Evolutionary conservation across 2,329 filamentous ascomycete genomes (phyloP).

Genomic region (Scolecobasidium constrictum): DNA sequence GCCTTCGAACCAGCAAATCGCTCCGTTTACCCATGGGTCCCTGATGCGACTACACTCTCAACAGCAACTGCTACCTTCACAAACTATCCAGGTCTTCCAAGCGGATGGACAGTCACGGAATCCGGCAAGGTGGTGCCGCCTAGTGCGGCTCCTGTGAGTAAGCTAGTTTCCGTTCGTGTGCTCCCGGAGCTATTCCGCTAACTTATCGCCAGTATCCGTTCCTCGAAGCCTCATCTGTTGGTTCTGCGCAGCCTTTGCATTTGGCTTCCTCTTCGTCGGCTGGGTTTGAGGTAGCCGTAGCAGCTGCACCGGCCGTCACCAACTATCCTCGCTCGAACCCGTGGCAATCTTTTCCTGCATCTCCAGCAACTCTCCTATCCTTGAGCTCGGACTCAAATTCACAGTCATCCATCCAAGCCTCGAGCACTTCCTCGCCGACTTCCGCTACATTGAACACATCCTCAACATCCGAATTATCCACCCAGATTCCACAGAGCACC

Average conservation of each 20-base stretch:
- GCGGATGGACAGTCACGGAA: slow-evolving; percentile 69
- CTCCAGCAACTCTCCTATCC: too few species aligned
- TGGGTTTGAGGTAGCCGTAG: slow-evolving; percentile 22
- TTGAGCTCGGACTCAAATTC: too few species aligned
- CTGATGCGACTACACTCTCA: slow-evolving; percentile 37
- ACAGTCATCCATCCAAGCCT: too few species aligned
- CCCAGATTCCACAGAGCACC: neutral
- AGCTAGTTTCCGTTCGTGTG: slow-evolving; percentile 14
- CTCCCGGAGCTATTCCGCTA: slow-evolving; percentile 16
- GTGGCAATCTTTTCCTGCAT: too few species aligned
- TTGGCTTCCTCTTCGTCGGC: slow-evolving; percentile 34
- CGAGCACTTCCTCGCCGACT: too few species aligned
- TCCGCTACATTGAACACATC: too few species aligned
- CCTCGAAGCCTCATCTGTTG: slow-evolving; percentile 43
- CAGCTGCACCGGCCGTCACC: too few species aligned
- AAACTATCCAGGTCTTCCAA: slow-evolving; percentile 52
- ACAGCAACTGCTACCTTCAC: slow-evolving; percentile 33
- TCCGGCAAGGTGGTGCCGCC: slow-evolving; percentile 70
- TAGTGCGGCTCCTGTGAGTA: slow-evolving; percentile 24
- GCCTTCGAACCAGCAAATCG: slow-evolving; percentile 53
- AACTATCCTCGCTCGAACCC: too few species aligned
- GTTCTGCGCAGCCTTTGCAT: slow-evolving; percentile 32
- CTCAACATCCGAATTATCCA: too few species aligned
- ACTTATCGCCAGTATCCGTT: slow-evolving; percentile 33
- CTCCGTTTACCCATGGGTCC: slow-evolving; percentile 61